Conservation (phyloP, 257 asterid genomes). For the Misopates orontium region DNA sequence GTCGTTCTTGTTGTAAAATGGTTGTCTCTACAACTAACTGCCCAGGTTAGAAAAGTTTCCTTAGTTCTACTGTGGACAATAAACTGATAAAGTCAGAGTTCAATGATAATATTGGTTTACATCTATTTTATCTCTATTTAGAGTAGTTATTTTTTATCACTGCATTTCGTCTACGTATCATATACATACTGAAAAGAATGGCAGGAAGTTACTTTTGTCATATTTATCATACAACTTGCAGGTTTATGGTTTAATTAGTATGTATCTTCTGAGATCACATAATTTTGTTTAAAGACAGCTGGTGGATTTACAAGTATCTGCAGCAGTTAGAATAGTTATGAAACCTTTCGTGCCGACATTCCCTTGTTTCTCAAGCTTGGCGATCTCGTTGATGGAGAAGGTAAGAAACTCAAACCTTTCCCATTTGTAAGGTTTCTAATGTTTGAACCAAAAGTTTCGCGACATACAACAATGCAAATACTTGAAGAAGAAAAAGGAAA, state of each 20-base stretch:
- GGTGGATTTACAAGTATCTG: conserved; percentile 74
- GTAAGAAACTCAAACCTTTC: conserved; percentile 34
- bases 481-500: too few relatives aligned
- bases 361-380: conserved; percentile 68
- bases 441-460: neutral
- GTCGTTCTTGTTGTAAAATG: conserved; percentile 46
- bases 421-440: neutral
- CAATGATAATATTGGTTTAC: neutral
- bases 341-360: conserved; percentile 74
- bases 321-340: conserved; percentile 50
- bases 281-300: conserved; percentile 48
- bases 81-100: neutral
- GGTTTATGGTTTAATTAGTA: neutral
- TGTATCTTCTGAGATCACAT: conserved; percentile 31
- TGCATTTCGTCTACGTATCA: too few relatives aligned
- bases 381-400: conserved; percentile 71
- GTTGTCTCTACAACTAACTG: conserved; percentile 38
- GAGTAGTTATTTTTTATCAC: neutral
- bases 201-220: too few relatives aligned
- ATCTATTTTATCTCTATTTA: neutral
- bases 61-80: neutral
- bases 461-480: neutral
- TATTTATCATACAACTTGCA: too few relatives aligned
- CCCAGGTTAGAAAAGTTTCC: conserved; percentile 54
- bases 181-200: too few relatives aligned